Evolutionary conservation across 495 filamentous ascomycete genomes (phyloP).

Genomic region (Aspergillus carlsbadensis): DNA sequence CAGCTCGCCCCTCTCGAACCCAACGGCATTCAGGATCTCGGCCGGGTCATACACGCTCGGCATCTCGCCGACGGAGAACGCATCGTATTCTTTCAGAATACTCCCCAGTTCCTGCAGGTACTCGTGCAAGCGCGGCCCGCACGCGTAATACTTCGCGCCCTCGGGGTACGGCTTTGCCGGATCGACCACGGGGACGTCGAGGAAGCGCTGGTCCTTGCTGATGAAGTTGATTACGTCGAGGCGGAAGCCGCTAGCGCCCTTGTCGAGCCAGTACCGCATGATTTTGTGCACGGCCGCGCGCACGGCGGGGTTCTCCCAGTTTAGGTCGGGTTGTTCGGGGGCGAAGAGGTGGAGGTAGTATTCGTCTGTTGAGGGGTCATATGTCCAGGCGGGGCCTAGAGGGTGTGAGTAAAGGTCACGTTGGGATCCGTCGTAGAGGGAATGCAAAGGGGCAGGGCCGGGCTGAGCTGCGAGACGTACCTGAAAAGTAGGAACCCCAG

Average conservation of each 20-base stretch:
- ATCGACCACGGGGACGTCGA: slow-evolving; percentile 54
- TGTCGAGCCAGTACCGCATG: slow-evolving; percentile 71
- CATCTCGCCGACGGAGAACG: slow-evolving; percentile 68
- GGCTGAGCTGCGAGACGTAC: too few relatives aligned
- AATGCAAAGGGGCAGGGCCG: too few relatives aligned
- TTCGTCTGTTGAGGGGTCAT: slow-evolving; percentile 59
- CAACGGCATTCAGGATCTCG: slow-evolving; percentile 59
- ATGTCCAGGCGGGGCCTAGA: slow-evolving; percentile 51
- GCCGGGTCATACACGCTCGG: slow-evolving; percentile 55
- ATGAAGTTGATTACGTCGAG: slow-evolving; percentile 66
- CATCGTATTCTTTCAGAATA: background rate
- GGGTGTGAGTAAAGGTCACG: too few relatives aligned
- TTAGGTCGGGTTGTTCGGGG: slow-evolving; percentile 66
- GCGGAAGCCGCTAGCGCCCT: slow-evolving; percentile 65
- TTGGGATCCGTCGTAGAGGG: too few relatives aligned
- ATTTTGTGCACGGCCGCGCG: slow-evolving; percentile 62
- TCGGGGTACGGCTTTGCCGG: background rate
- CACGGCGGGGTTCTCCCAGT: slow-evolving; percentile 65
- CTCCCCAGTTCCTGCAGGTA: background rate
- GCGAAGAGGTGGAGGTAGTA: slow-evolving; percentile 72
- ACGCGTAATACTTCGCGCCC: background rate
- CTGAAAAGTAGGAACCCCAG: slow-evolving; percentile 58
- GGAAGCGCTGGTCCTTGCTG: slow-evolving; percentile 58
- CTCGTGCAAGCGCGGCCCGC: background rate
- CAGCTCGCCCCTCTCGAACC: slow-evolving; percentile 50